Percentiles rank a stretch among this genome's conserved stretches.
Evolutionary conservation across 306 rosid genomes (phyloP).

Genomic region (Medicago lupulina): DNA sequence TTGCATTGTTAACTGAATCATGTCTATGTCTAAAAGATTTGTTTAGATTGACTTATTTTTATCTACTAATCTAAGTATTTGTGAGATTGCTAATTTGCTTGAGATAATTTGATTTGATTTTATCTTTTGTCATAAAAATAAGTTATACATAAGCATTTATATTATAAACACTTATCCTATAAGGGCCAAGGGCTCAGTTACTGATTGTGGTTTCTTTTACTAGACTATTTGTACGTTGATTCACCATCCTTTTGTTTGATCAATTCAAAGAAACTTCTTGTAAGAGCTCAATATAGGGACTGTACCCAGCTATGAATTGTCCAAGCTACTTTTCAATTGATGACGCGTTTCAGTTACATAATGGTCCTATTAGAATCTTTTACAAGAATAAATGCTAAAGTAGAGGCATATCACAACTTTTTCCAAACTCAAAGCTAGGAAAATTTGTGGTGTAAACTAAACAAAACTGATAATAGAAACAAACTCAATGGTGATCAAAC

Average conservation of each 20-base stretch:
- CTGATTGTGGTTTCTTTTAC: neutral
- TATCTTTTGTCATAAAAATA: too few species aligned
- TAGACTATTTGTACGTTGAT: slow-evolving; percentile 19
- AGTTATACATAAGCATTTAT: too few species aligned
- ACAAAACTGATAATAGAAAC: slow-evolving; percentile 22
- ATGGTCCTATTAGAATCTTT: slow-evolving; percentile 33
- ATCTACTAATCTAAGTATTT: too few species aligned
- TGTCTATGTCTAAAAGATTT: too few species aligned
- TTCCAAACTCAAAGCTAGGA: slow-evolving; percentile 13
- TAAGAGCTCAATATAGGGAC: slow-evolving; percentile 25
- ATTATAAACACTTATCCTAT: too few species aligned
- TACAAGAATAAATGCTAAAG: slow-evolving; percentile 50
- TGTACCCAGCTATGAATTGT: slow-evolving; percentile 36
- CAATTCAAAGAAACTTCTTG: slow-evolving; percentile 45
- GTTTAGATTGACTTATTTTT: too few species aligned
- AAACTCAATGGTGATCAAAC: slow-evolving; percentile 23
- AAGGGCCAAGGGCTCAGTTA: too few species aligned
- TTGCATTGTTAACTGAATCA: neutral
- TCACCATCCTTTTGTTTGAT: slow-evolving; percentile 26
- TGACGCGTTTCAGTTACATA: slow-evolving; percentile 16
- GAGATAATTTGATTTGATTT: too few species aligned
- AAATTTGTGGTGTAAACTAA: slow-evolving; percentile 38
- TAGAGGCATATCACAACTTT: slow-evolving; percentile 29
- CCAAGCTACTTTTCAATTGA: slow-evolving; percentile 24
- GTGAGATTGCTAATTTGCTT: too few species aligned